Base-by-base conservation (phyloP, 2,329 filamentous ascomycete species). In the Epichloe hybrida region DNA sequence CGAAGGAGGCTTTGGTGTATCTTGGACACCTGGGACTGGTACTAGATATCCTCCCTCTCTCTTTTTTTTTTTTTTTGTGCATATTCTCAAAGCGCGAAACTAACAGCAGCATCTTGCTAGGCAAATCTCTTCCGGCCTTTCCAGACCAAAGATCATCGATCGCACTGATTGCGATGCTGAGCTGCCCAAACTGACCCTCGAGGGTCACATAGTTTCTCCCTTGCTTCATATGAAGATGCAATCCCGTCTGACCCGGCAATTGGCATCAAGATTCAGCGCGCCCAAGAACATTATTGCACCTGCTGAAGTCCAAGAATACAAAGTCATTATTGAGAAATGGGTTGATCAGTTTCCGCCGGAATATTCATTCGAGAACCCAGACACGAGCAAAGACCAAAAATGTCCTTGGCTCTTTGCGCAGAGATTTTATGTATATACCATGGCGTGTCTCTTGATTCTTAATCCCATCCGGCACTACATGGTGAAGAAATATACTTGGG, bases 401-500 rank as follows among this genome's bases (percentile, higher is more conserved):
- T 60, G 71, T 49, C 60, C 64, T 0, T 72, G 71, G 56, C 63
- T 73, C n/a, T 59, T 66, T 6, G 64, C 69, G n/a, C 72, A 75
- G 41, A 69, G 73, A n/a, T 64, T 63, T 40, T 71, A 74, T 53
- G 54, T 74, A 3, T 69, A 72, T 50, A 66, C 66, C 31, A 66
- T 70, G 55, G 66, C 68, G 15, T 69, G 71, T 37, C 64, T 75
- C 56, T 68, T 72, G 49, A 70, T 72, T 53, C 60, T 76, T 1
- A 66, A 73, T 48, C 71, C 72, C 6, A 63, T 75, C 45, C 71
- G 75, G 44, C 60, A 66, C 1, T 74, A 68, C 54, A 69, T 77
- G 55, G 69, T 69, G 1, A 67, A 67, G 36, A 53, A 59, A 5
- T 58, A 61, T 54, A 53, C 59, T 49, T 49, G 60, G 53, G 42